Conservation (phyloP, 768 basidiomycete species). For the Mycena capillaripes region DNA sequence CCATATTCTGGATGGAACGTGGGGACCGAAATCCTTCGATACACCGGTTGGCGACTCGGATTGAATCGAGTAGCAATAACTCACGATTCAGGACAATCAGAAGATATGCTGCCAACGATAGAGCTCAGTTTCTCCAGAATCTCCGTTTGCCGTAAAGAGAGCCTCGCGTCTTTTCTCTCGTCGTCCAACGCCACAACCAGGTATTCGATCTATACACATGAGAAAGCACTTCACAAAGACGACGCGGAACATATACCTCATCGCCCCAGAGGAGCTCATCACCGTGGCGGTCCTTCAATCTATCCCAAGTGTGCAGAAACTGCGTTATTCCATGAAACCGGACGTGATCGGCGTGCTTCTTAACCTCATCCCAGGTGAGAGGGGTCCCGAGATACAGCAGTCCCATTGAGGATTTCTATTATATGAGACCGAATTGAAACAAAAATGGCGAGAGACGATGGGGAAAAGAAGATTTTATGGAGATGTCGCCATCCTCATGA, state of each 20-base stretch:
- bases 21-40: constrained; percentile 77
- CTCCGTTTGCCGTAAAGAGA: constrained; percentile 96
- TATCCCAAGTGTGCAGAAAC: constrained; percentile 94
- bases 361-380: constrained; percentile 91
- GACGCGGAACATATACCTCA: constrained; percentile 71
- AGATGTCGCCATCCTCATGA: constrained; percentile 19
- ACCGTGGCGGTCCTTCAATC: constrained; percentile 89
- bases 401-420: constrained; percentile 72
- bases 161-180: constrained; percentile 80
- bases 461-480: not conserved
- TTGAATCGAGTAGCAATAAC: constrained; percentile 40
- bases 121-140: constrained; percentile 85
- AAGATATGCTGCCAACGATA: constrained; percentile 76
- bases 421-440: not conserved
- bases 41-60: not conserved
- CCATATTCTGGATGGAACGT: constrained; percentile 99
- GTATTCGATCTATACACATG: constrained; percentile 85
- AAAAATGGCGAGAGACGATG: not conserved
- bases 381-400: constrained; percentile 94
- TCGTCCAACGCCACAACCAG: constrained; percentile 93
- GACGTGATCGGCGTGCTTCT: constrained; percentile 90
- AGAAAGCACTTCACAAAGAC: constrained; percentile 24
- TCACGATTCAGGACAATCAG: constrained; percentile 72
- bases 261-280: constrained; percentile 98
- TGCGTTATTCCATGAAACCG: constrained; percentile 94